A percentile compares a stretch with the other conserved stretches of the same genome.
phyloP scores from a whole-genome alignment of 1,284 basidiomycete species.

The Bjerkandera adusta region DNA sequence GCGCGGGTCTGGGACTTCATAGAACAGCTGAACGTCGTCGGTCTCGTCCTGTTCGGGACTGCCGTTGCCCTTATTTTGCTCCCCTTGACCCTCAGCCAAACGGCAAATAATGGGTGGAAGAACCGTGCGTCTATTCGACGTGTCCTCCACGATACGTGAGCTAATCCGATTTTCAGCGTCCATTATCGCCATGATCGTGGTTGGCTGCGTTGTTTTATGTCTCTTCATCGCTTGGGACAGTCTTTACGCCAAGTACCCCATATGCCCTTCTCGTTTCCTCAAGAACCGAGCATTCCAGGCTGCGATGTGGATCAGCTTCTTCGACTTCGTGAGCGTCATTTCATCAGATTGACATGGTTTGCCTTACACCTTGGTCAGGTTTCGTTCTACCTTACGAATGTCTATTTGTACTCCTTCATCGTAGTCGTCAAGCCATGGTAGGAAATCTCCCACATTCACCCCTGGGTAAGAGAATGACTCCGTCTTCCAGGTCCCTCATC shows the following conservation, averaged over 20 bases:
- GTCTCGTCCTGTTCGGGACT: conserved; percentile 54
- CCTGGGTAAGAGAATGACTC: neutral
- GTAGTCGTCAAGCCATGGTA: conserved; percentile 59
- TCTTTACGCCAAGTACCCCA: conserved; percentile 46
- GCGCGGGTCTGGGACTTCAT: conserved; percentile 30
- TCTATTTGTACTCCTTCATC: conserved; percentile 62
- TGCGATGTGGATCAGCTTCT: conserved; percentile 64
- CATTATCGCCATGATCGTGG: conserved; percentile 53
- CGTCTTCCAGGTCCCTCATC: conserved; percentile 40
- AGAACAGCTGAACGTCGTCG: conserved; percentile 58
- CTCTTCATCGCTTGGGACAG: conserved; percentile 49
- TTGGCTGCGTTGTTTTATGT: conserved; percentile 46
- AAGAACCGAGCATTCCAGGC: conserved; percentile 57
- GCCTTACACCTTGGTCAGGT: conserved; percentile 31
- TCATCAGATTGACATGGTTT: too few relatives aligned
- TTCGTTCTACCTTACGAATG: conserved; percentile 59
- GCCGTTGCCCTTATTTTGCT: conserved; percentile 55
- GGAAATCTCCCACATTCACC: conserved; percentile 10
- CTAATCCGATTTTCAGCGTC: conserved; percentile 37
- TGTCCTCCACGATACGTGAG: neutral
- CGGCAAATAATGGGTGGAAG: conserved; percentile 35
- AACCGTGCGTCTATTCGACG: conserved; percentile 25
- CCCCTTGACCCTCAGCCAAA: conserved; percentile 52
- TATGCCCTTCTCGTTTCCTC: conserved; percentile 56
- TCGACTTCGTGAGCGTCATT: conserved; percentile 74